Conservation (phyloP, 257 asterid genomes). For the Echium plantagineum region DNA sequence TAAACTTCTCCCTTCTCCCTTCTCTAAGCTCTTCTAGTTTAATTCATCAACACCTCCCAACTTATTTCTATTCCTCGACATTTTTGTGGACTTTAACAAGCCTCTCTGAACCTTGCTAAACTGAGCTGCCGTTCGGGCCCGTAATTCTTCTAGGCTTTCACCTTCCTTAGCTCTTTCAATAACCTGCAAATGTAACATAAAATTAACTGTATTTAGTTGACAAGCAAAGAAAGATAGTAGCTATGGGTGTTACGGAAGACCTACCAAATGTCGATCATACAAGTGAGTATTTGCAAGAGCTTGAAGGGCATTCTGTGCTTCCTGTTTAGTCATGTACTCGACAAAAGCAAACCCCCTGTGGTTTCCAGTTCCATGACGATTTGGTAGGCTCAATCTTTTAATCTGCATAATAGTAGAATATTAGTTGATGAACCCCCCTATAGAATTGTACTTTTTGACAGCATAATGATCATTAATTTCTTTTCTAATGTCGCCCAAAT, state of each 20-base stretch:
- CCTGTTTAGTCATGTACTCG: conserved; percentile 83
- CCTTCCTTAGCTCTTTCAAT: conserved; percentile 94
- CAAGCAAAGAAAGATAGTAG: not conserved
- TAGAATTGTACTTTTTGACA: too few relatives aligned
- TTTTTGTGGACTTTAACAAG: conserved; percentile 22
- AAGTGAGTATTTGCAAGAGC: conserved; percentile 82
- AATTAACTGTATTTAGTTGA: not conserved
- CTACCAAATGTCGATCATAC: conserved; percentile 93
- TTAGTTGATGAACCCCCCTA: too few relatives aligned
- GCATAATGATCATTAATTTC: too few relatives aligned
- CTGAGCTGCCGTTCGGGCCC: conserved; percentile 78
- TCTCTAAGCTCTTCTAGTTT: too few relatives aligned
- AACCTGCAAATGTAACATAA: conserved; percentile 38
- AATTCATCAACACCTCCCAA: conserved; percentile 48
- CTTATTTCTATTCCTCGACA: conserved; percentile 59
- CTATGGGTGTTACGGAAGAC: conserved; percentile 4
- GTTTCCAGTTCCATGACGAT: conserved; percentile 38
- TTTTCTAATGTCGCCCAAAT: too few relatives aligned
- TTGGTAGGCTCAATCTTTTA: conserved; percentile 74
- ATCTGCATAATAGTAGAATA: conserved; percentile 32
- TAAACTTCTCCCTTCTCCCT: too few relatives aligned
- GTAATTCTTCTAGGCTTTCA: conserved; percentile 77
- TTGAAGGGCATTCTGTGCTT: conserved; percentile 72
- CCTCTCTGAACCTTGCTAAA: conserved; percentile 30
- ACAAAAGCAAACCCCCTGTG: conserved; percentile 94